phyloP scores from a whole-genome alignment of 2,329 filamentous ascomycete species.

The Curvularia lunata region DNA sequence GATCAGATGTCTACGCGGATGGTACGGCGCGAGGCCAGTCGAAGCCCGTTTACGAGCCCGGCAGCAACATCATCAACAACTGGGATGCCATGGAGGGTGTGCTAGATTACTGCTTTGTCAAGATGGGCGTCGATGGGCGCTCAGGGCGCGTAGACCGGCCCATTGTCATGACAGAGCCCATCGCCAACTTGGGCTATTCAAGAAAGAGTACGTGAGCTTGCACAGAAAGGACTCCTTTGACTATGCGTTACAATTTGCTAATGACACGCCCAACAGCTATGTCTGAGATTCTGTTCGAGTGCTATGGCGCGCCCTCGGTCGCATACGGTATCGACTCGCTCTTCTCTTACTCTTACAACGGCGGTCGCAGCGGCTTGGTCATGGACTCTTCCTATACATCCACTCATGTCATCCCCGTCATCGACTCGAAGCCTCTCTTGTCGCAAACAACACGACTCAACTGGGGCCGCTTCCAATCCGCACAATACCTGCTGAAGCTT shows the following conservation, averaged over 20 bases:
- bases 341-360: constrained; percentile 94
- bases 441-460: constrained; percentile 87
- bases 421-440: constrained; percentile 83
- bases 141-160: constrained; percentile 81
- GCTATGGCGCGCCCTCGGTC: constrained; percentile 86
- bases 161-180: constrained; percentile 92
- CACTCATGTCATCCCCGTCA: constrained; percentile 92
- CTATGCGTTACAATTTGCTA: constrained; percentile 18
- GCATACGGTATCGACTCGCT: constrained; percentile 96
- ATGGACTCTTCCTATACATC: constrained; percentile 92
- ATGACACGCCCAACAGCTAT: constrained; percentile 67
- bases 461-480: constrained; percentile 90
- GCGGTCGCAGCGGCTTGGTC: constrained; percentile 84
- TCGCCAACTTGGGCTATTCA: constrained; percentile 89
- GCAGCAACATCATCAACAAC: constrained; percentile 90
- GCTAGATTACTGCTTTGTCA: constrained; percentile 92
- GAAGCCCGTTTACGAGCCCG: constrained; percentile 87
- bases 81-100: constrained; percentile 98
- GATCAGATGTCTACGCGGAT: constrained; percentile 91
- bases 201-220: constrained; percentile 72
- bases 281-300: constrained; percentile 97
- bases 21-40: constrained; percentile 91
- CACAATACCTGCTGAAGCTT: constrained; percentile 90
- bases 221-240: neutral
- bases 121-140: constrained; percentile 81